Percentiles rank a stretch among this genome's conserved stretches.
These are phyloP conservation scores for Eucalyptus camaldulensis DNA, from an alignment of 345 rosid species.

Conservation along the genomic window DNA sequence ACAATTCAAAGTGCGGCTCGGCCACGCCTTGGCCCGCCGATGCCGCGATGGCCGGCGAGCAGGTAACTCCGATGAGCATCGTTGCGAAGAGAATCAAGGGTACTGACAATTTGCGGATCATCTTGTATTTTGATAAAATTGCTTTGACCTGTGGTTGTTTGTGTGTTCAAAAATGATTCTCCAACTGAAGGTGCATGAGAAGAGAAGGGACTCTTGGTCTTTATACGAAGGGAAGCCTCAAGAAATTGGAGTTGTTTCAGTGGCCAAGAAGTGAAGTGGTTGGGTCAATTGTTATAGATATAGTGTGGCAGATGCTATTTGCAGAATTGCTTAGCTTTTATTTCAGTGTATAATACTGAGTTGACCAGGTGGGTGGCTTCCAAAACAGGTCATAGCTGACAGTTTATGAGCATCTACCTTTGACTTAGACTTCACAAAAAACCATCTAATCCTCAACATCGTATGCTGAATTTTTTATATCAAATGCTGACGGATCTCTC, in stretches of 20 bases:
- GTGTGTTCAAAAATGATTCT: neutral
- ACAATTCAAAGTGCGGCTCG: constrained; percentile 57
- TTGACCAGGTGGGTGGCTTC: neutral
- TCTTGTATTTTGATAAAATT: neutral
- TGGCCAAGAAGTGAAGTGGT: neutral
- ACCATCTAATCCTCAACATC: neutral
- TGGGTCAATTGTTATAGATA: neutral
- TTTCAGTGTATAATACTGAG: neutral
- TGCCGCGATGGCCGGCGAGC: neutral
- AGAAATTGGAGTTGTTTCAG: neutral
- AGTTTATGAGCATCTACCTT: neutral
- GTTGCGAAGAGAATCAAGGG: neutral
- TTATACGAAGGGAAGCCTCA: neutral
- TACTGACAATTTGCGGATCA: neutral
- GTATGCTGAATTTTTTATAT: neutral
- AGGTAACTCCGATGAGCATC: neutral
- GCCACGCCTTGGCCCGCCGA: neutral
- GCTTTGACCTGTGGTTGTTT: neutral
- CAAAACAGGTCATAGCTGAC: neutral
- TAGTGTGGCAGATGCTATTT: neutral
- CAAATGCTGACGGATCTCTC: neutral
- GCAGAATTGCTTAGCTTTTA: neutral
- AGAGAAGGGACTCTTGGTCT: neutral
- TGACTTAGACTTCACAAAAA: neutral
- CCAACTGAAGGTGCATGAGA: neutral